Evolutionary conservation across 108 stramenopile genomes (phyloP).

Genomic region (Tribonema minus): DNA sequence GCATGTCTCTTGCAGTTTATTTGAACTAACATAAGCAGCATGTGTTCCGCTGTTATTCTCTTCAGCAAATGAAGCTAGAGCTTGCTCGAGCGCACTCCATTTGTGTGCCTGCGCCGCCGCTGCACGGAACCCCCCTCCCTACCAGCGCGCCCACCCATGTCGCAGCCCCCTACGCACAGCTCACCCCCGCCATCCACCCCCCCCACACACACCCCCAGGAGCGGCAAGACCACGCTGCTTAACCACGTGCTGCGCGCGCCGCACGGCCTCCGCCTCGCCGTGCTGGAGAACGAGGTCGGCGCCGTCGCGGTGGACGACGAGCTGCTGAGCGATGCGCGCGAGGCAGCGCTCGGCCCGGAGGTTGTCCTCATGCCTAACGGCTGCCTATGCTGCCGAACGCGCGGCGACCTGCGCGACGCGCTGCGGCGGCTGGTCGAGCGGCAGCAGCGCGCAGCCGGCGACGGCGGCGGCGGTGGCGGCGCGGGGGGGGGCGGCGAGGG

Average conservation of each 20-base stretch:
- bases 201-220: conserved; percentile 31
- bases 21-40: not conserved
- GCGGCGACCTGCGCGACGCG: conserved; percentile 61
- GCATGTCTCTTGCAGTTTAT: too few relatives aligned
- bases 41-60: not conserved
- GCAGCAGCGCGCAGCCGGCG: not conserved
- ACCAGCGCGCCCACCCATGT: not conserved
- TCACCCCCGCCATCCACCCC: not conserved
- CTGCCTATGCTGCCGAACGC: conserved; percentile 68
- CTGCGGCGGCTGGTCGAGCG: conserved; percentile 66
- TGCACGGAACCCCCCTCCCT: too few relatives aligned
- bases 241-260: conserved; percentile 67
- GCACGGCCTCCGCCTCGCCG: conserved; percentile 76
- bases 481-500: not conserved
- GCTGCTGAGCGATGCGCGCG: conserved; percentile 32
- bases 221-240: conserved; percentile 66
- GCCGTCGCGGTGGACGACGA: conserved; percentile 84
- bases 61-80: too few relatives aligned
- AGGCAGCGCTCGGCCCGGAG: conserved; percentile 45
- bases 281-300: conserved; percentile 85
- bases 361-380: conserved; percentile 65
- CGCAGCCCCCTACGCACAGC: not conserved
- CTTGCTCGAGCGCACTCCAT: too few relatives aligned
- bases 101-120: too few relatives aligned
- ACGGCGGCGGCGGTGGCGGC: not conserved